phyloP scores from a whole-genome alignment of 768 basidiomycete genomes.

The Pluteus cervinus region DNA sequence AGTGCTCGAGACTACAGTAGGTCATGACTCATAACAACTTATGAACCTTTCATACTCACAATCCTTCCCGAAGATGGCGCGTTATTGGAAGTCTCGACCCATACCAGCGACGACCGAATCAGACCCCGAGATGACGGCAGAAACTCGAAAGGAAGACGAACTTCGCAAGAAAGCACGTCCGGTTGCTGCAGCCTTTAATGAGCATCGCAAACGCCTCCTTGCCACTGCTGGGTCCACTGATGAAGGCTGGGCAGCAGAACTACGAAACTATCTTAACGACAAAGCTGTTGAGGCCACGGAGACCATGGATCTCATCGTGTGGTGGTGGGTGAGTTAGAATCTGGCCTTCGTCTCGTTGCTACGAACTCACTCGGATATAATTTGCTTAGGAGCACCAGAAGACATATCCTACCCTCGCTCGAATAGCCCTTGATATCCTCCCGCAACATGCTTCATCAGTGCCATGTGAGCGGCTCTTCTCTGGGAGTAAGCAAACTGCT shows the following conservation, averaged over 20 bases:
- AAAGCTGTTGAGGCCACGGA: background rate
- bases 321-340: background rate
- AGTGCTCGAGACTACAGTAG: background rate
- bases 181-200: background rate
- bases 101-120: background rate
- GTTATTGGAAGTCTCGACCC: background rate
- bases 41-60: background rate
- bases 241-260: background rate
- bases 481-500: slow-evolving; percentile 1
- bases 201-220: background rate
- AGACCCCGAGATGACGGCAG: background rate
- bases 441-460: slow-evolving; percentile 1
- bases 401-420: background rate
- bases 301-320: background rate
- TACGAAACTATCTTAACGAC: slow-evolving; percentile 1
- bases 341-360: background rate
- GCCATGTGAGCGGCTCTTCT: slow-evolving; percentile 1
- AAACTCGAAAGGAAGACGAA: too few species aligned
- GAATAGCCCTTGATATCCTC: slow-evolving; percentile 1
- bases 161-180: too few species aligned
- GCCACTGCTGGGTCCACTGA: background rate
- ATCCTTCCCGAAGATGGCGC: background rate
- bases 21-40: background rate
- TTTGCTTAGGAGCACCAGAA: background rate
- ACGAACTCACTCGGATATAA: background rate